A percentile compares a stretch with the other conserved stretches of the same genome.
These are phyloP conservation scores for Serendipita vermifera DNA, from an alignment of 768 basidiomycete genomes.

Conservation along the genomic window DNA sequence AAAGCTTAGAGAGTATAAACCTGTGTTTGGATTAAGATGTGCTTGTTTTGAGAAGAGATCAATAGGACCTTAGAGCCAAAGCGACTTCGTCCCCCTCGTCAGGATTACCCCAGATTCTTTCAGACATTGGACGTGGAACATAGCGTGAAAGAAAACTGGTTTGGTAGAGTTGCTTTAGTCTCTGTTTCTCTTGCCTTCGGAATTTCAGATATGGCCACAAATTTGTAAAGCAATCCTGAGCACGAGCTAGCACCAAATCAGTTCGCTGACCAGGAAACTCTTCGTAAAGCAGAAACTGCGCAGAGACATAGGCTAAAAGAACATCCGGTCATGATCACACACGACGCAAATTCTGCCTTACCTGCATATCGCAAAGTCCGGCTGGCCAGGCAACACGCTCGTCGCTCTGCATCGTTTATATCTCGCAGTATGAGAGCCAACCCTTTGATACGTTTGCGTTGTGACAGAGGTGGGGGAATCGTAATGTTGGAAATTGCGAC, in stretches of 20 bases:
- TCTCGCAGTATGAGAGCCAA: slow-evolving; percentile 44
- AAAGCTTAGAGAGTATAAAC: slow-evolving; percentile 49
- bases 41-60: neutral
- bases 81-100: slow-evolving; percentile 44
- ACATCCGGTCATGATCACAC: too few species aligned
- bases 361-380: slow-evolving; percentile 53
- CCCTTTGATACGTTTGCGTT: slow-evolving; percentile 40
- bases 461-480: slow-evolving; percentile 44
- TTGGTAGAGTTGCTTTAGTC: slow-evolving; percentile 30
- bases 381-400: slow-evolving; percentile 39
- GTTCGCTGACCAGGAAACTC: slow-evolving; percentile 41
- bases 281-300: slow-evolving; percentile 33
- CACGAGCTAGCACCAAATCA: slow-evolving; percentile 25
- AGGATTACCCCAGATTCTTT: slow-evolving; percentile 44
- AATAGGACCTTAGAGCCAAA: slow-evolving; percentile 40
- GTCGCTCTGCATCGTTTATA: slow-evolving; percentile 34
- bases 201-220: slow-evolving; percentile 58
- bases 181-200: slow-evolving; percentile 33
- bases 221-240: slow-evolving; percentile 39
- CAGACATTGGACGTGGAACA: slow-evolving; percentile 29
- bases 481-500: slow-evolving; percentile 25
- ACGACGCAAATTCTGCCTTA: slow-evolving; percentile 20
- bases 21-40: slow-evolving; percentile 24
- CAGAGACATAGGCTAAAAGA: slow-evolving; percentile 57
- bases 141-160: slow-evolving; percentile 37